A percentile compares a stretch with the other conserved stretches of the same genome.
Conservation (phyloP, 331 rosid species). For the Malus hybrid region DNA sequence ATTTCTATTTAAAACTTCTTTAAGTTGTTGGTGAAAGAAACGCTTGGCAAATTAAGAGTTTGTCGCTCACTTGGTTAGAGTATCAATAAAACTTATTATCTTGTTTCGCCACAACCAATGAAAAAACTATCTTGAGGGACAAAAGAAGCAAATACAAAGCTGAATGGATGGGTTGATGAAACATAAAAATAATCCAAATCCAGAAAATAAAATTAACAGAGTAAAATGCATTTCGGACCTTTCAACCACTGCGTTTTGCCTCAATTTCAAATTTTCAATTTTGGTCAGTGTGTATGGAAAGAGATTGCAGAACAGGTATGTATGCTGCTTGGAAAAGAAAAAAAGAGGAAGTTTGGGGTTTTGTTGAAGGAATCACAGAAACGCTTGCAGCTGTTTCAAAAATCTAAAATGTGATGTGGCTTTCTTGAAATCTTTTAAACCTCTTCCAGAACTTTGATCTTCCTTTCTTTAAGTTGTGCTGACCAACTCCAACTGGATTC, state of each 20-base stretch:
- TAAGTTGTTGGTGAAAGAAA: too few relatives aligned
- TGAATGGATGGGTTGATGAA: neutral
- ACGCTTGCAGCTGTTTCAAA: neutral
- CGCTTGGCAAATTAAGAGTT: too few relatives aligned
- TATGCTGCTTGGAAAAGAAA: neutral
- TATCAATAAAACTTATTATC: neutral
- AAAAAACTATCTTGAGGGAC: slow-evolving; percentile 25
- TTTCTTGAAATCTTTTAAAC: slow-evolving; percentile 2
- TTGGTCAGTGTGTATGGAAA: too few relatives aligned
- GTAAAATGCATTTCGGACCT: neutral
- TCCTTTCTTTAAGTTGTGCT: slow-evolving; percentile 8
- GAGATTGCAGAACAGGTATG: too few relatives aligned
- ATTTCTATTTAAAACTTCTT: too few relatives aligned
- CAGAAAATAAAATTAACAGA: neutral
- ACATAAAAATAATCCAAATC: slow-evolving; percentile 3
- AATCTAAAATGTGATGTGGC: neutral
- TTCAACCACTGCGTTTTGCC: too few relatives aligned
- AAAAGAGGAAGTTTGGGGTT: neutral
- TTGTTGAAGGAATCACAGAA: slow-evolving; percentile 13
- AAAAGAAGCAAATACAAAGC: slow-evolving; percentile 10
- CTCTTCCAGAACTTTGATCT: slow-evolving; percentile 4
- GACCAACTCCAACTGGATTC: slow-evolving; percentile 10
- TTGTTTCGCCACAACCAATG: slow-evolving; percentile 35
- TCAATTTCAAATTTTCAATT: too few relatives aligned
- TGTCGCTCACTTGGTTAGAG: too few relatives aligned